Conservation (phyloP, 306 rosid genomes). For the Castanea sativa region DNA sequence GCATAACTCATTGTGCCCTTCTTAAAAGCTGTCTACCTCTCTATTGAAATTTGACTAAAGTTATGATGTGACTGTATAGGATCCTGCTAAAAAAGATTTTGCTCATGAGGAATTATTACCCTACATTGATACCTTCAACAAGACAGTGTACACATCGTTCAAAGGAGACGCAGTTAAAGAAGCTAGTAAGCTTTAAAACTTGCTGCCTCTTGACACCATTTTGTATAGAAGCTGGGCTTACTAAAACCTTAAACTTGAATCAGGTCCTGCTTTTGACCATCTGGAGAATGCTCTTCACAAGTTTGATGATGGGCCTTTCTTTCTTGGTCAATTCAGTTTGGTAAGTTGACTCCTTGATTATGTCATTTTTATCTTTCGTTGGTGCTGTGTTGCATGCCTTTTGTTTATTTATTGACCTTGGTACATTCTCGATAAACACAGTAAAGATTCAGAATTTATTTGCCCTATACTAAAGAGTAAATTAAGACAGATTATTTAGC, state of each 20-base stretch:
- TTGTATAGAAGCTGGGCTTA: too few relatives aligned
- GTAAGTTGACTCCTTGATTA: background rate
- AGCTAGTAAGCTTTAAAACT: constrained; percentile 35
- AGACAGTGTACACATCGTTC: constrained; percentile 28
- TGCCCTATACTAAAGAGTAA: too few relatives aligned
- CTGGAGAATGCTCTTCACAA: too few relatives aligned
- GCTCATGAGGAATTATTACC: constrained; percentile 49
- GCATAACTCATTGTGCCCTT: background rate
- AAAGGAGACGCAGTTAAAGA: constrained; percentile 38
- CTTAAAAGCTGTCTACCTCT: background rate
- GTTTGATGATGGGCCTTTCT: too few relatives aligned
- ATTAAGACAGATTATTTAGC: too few relatives aligned
- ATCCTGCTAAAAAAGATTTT: constrained; percentile 45
- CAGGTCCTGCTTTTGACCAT: too few relatives aligned
- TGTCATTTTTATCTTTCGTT: background rate
- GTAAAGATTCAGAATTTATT: too few relatives aligned
- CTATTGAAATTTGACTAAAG: background rate
- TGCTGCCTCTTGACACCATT: too few relatives aligned
- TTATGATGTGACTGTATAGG: constrained; percentile 30
- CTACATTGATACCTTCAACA: constrained; percentile 33
- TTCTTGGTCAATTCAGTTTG: too few relatives aligned
- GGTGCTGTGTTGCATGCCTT: background rate
- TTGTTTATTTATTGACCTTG: background rate
- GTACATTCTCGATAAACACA: too few relatives aligned
- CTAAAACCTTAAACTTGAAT: too few relatives aligned